Evolutionary conservation across 2,329 filamentous ascomycete genomes (phyloP), one percentile per base, ranked within the genome.

Genomic region (Colletotrichum magnum): DNA sequence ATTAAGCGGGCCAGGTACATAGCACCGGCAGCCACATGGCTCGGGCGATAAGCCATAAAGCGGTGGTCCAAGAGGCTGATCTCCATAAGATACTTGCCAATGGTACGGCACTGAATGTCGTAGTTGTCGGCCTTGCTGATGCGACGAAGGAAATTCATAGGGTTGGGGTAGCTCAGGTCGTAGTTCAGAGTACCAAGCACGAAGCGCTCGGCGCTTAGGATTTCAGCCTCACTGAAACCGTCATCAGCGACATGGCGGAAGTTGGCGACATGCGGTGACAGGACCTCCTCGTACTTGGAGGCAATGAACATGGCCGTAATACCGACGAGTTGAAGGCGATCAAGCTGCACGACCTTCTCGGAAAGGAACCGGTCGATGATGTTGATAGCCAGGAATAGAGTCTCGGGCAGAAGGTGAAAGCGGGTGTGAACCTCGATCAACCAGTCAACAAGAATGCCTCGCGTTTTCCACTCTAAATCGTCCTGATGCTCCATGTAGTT

Each of bases 41-140:
- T 98, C 45, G 96, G 94, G 43, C 92, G 92, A 80, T 93, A 97
- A 70, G 89, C 84, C 87, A 99, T 93, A 84, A 99, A 97, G 71
- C 95, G 92, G 80, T 98, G 94, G 77, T 99, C 96, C 32, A 99
- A 87, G 73, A 98, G 90, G 80, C 94, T 96, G 77, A 99, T 98
- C 85, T 99, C 96, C 85, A 97, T 94, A 56, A 99, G 87, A 81
- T 98, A 99, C 85, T 99, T 99, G 81, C 94, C 96, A 69, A 99
- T 89, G 54, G 96, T 99, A 76, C 96, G 93, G 70, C 95, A 97
- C 81, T 98, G 94, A 77, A 98, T 97, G 82, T 99, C 95, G 83
- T 99, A 99, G 86, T 97, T 96, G 84, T 99, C 97, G 77, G 96
- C 97, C 87, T 99, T 99, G 71, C 95, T 98, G 82, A 99, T 97